phyloP scores from a whole-genome alignment of 2,329 filamentous ascomycete genomes.

The Diaporthe sp. region DNA sequence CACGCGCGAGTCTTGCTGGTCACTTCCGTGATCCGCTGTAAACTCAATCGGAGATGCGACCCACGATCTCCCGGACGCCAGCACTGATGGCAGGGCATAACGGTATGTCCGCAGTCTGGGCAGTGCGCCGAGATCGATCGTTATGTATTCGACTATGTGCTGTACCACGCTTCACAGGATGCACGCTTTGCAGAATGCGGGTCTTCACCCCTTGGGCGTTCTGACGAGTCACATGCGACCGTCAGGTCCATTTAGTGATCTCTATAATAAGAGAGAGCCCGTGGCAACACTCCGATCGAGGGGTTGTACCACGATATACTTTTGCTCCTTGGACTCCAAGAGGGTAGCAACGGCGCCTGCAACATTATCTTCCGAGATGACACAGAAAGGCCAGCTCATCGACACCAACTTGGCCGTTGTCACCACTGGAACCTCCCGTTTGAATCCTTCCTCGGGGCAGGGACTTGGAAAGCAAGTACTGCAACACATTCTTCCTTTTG shows the following conservation, averaged over 20 bases:
- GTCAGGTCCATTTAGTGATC: background rate
- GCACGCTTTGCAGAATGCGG: slow-evolving; percentile 5
- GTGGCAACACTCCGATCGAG: background rate
- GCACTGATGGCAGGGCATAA: background rate
- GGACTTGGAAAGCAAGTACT: slow-evolving; percentile 25
- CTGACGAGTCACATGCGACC: slow-evolving; percentile 9
- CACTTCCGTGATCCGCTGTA: background rate
- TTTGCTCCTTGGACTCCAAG: background rate
- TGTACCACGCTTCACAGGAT: slow-evolving; percentile 8
- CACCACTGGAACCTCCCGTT: background rate
- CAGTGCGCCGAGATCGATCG: slow-evolving; percentile 2
- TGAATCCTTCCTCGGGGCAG: slow-evolving; percentile 3
- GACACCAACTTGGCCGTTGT: background rate
- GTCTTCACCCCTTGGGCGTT: background rate
- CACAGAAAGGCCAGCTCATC: slow-evolving; percentile 6
- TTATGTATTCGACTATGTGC: background rate
- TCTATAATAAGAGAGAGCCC: background rate
- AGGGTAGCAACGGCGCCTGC: background rate
- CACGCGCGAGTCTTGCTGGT: background rate
- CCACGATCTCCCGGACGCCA: background rate
- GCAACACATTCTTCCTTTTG: background rate
- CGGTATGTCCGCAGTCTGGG: background rate
- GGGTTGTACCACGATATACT: background rate
- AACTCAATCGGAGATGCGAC: background rate
- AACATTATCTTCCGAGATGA: slow-evolving; percentile 4